Conservation (phyloP, 2,329 filamentous ascomycete genomes). For the Sphaerulina vaccinii region DNA sequence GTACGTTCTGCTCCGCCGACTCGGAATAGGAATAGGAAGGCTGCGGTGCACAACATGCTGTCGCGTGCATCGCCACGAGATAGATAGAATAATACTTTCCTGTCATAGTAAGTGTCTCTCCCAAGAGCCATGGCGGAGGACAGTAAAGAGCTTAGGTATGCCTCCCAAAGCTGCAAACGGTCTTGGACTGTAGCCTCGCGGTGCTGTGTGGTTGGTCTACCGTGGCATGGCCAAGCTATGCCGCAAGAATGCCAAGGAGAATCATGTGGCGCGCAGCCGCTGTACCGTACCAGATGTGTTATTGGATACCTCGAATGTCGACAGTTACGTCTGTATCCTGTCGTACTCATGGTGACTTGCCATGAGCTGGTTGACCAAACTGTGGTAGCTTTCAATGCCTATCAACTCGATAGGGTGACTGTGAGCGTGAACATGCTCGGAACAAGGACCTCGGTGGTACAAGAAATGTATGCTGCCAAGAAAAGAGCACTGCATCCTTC, state of each 20-base stretch:
- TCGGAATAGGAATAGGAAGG: background rate
- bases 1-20: background rate
- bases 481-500: background rate
- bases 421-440: too few relatives aligned
- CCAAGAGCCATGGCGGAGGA: slow-evolving; percentile 12
- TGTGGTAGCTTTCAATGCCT: too few relatives aligned
- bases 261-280: background rate
- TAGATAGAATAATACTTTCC: slow-evolving; percentile 20
- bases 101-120: slow-evolving; percentile 15
- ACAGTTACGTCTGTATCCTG: too few relatives aligned
- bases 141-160: background rate
- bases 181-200: slow-evolving; percentile 1
- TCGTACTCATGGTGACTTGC: too few relatives aligned
- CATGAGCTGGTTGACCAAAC: background rate
- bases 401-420: too few relatives aligned
- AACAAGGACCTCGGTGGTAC: too few relatives aligned
- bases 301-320: background rate
- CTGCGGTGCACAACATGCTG: background rate
- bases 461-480: too few relatives aligned
- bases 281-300: background rate
- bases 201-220: slow-evolving; percentile 1
- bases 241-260: slow-evolving; percentile 7
- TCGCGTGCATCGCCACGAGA: slow-evolving; percentile 3
- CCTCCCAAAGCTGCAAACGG: background rate
- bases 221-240: background rate